Conservation (phyloP, 352 stramenopile species). For the Globisporangium sylvaticum region DNA sequence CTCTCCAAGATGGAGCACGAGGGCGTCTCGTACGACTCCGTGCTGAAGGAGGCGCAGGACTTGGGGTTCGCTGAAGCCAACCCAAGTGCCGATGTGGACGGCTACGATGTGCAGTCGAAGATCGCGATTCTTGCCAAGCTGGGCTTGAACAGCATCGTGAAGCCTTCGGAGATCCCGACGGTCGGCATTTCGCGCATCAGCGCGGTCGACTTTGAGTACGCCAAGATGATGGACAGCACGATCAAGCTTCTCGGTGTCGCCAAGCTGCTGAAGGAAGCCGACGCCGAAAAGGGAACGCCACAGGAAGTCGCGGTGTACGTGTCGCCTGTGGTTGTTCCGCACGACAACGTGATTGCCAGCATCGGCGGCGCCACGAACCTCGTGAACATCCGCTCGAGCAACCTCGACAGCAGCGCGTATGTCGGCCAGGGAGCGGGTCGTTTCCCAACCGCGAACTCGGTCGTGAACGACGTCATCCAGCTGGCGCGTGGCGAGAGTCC, state of each 20-base stretch:
- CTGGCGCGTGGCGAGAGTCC: slow-evolving; percentile 84
- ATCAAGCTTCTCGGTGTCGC: slow-evolving; percentile 94
- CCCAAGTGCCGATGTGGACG: slow-evolving; percentile 94
- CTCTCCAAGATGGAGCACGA: slow-evolving; percentile 96
- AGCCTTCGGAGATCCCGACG: slow-evolving; percentile 86
- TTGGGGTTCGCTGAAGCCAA: slow-evolving; percentile 93
- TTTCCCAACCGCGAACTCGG: slow-evolving; percentile 95
- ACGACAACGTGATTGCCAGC: slow-evolving; percentile 86
- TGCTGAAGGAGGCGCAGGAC: slow-evolving; percentile 92
- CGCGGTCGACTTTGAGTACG: slow-evolving; percentile 94
- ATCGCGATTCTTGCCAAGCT: slow-evolving; percentile 95
- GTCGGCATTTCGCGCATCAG: slow-evolving; percentile 92
- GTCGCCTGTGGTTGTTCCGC: slow-evolving; percentile 90
- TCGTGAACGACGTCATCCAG: slow-evolving; percentile 95
- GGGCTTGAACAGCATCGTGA: slow-evolving; percentile 89
- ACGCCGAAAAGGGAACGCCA: slow-evolving; percentile 58
- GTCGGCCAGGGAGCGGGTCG: slow-evolving; percentile 91
- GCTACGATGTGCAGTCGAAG: slow-evolving; percentile 95
- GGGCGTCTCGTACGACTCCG: slow-evolving; percentile 88
- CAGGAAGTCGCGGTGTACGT: slow-evolving; percentile 92
- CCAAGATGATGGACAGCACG: slow-evolving; percentile 93
- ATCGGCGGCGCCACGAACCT: slow-evolving; percentile 90
- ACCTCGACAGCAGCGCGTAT: slow-evolving; percentile 90
- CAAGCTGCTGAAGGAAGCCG: slow-evolving; percentile 72
- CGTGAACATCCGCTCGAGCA: slow-evolving; percentile 86